Base-by-base conservation (phyloP, 169 alveolate species). In the Plasmodium fragile region DNA sequence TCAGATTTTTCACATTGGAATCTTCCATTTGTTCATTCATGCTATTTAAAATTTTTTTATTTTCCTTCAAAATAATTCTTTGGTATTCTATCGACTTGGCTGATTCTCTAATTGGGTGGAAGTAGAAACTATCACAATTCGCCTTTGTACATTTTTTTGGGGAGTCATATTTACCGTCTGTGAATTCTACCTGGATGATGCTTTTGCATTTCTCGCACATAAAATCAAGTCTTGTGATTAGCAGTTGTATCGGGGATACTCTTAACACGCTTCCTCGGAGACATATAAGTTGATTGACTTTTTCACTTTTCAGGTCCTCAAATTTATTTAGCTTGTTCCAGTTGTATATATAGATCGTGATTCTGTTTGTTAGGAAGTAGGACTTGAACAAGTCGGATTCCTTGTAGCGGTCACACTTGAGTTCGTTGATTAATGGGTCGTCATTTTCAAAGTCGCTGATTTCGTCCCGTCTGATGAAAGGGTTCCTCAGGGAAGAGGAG, bases 1-100 rank as follows among this genome's bases (percentile, higher is more conserved):
- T 78, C 43, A 89, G 43, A 36, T 79, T 89, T 55, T 89, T 77
- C 18, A 34, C 72, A 69, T 89, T 89, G 2, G 91, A 25, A 0
- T 59, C 82, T 78, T 52, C 32, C 28, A 85, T 69, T 43, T n/a
- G n/a, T n/a, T 89, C 94, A 52, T 89, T 78, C 25, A 89, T 77
- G 39, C 72, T 77, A 72, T 22, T 78, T 22, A 69, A 5, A 45
- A 53, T 77, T 65, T 89, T 89, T 69, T 65, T 65, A 89, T 89
- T 80, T 89, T 89, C 94, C n/a, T 89, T 89, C 30, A 89, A 41
- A 34, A 89, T 41, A 28, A 89, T 78, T 41, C 79, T 89, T 78
- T 89, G 94, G 65, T 89, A 89, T 79, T 89, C 94, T 18, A 89
- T 10, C 16, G 94, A 89, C 79, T 80, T 89, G 13, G 94, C 94